phyloP scores from a whole-genome alignment of 169 alveolate genomes.

The Cryptosporidium ubiquitum region DNA sequence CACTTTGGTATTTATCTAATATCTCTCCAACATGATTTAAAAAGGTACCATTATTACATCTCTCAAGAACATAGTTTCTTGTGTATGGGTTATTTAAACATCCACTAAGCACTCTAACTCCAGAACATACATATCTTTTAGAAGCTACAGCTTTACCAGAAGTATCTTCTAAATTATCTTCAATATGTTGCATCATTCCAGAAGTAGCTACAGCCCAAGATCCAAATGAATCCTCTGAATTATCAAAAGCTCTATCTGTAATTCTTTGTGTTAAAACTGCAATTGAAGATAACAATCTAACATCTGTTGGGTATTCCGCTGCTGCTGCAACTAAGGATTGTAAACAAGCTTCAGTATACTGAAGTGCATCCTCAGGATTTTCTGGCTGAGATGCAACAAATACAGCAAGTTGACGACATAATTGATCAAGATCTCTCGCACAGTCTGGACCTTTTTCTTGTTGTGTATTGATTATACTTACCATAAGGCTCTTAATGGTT shows the following conservation, averaged over 20 bases:
- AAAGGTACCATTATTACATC: slow-evolving; percentile 71
- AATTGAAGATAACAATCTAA: slow-evolving; percentile 79
- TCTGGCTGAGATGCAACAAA: slow-evolving; percentile 88
- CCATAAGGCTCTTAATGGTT: slow-evolving; percentile 89
- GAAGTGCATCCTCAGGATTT: slow-evolving; percentile 89
- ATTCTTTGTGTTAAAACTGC: slow-evolving; percentile 79
- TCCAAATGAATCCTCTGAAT: slow-evolving; percentile 89
- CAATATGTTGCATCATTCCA: slow-evolving; percentile 85
- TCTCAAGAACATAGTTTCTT: slow-evolving; percentile 56
- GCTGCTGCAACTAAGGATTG: slow-evolving; percentile 82
- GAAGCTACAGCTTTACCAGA: slow-evolving; percentile 53
- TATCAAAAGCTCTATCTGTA: slow-evolving; percentile 77
- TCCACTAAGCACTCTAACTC: slow-evolving; percentile 46
- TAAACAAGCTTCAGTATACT: slow-evolving; percentile 88
- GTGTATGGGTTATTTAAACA: slow-evolving; percentile 66
- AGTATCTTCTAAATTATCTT: slow-evolving; percentile 76
- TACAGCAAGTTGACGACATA: slow-evolving; percentile 86
- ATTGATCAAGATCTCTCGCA: slow-evolving; percentile 85
- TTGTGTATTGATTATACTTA: slow-evolving; percentile 83
- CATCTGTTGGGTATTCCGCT: slow-evolving; percentile 83
- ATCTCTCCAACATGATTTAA: slow-evolving; percentile 61
- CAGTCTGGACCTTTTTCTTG: slow-evolving; percentile 83
- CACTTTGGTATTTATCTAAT: slow-evolving; percentile 81
- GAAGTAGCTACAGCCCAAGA: slow-evolving; percentile 92
- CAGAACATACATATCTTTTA: slow-evolving; percentile 49